phyloP scores from a whole-genome alignment of 257 asterid genomes.

The Solanum boliviense region DNA sequence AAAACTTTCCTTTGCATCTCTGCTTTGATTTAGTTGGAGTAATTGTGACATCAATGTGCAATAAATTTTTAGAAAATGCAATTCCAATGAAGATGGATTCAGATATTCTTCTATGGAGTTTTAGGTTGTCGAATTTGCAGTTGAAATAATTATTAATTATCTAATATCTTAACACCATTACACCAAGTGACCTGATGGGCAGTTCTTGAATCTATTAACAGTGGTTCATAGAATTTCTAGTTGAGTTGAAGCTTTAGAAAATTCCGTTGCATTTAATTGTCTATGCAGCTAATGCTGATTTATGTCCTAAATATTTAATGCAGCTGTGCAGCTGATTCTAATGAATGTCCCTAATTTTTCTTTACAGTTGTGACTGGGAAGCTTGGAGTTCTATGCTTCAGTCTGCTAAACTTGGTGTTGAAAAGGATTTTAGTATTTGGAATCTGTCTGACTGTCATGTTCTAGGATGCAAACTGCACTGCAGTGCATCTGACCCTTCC shows the following conservation, averaged over 20 bases:
- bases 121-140: background rate
- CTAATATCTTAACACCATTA: background rate
- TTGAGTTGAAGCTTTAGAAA: background rate
- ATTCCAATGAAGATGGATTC: background rate
- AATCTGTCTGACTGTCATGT: constrained; percentile 67
- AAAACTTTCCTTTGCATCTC: background rate
- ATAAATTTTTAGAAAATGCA: background rate
- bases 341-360: constrained; percentile 11
- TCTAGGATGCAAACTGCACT: constrained; percentile 51
- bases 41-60: background rate
- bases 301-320: background rate
- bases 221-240: background rate
- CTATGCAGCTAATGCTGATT: background rate
- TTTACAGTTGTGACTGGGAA: constrained; percentile 85
- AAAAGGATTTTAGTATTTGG: constrained; percentile 43
- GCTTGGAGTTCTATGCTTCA: constrained; percentile 51
- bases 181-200: background rate
- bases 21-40: background rate
- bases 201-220: background rate
- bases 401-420: constrained; percentile 19
- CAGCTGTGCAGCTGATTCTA: background rate
- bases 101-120: background rate
- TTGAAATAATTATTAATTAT: background rate
- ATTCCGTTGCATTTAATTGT: background rate
- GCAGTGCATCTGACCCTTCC: constrained; percentile 50